Base-by-base conservation (phyloP, 331 rosid species). In the Erythrophleum ivorense region DNA sequence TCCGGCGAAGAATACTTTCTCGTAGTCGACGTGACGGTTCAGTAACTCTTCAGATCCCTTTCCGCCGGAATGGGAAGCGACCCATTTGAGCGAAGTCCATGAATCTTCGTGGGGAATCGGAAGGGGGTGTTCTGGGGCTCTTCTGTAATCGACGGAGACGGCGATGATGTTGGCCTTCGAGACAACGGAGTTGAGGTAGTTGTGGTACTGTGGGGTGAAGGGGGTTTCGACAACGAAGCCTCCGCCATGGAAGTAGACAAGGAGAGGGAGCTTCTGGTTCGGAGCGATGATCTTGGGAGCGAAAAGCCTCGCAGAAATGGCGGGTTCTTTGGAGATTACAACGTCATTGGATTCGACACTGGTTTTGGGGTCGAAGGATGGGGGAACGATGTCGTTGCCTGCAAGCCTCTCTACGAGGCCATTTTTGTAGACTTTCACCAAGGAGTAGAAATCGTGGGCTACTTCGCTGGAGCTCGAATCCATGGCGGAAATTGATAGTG, bases 211-310 rank as follows among this genome's bases (percentile, higher is more conserved):
- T 2, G 64, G 18, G 8, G 87, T 79, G 43, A 75, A 83, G 2
- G 87, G 80, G 19, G 84, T 75, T 24, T 84, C 86, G 15, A 46
- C 12, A 16, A 38, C 48, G 49, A 86, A 86, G 18, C 69, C 86
- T 24, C 88, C 88, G 9, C 86, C 88, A 12, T 86, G 88, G 34
- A 60, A 86, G 54, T 86, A 86, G 18, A 86, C 67, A 1, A 86
- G 72, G 19, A 86, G 86, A 14, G 87, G 89, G 21, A 86, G 85
- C 65, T 86, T 86, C 3, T 58, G 75, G 77, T 59, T 60, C 45
- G 49, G 48, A 7, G 15, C 18, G 64, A 77, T 48, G 74, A 45
- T 1, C 73, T 77, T 86, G 38, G 87, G 85, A 33, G 78, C 54
- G 81, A 63, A 86, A 29, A 86, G 77, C 71, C 91, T 82, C 2